Evolutionary conservation across 2,329 filamentous ascomycete genomes (phyloP), one percentile per base, ranked within the genome.

Genomic region (Mycosphaerella sp.): DNA sequence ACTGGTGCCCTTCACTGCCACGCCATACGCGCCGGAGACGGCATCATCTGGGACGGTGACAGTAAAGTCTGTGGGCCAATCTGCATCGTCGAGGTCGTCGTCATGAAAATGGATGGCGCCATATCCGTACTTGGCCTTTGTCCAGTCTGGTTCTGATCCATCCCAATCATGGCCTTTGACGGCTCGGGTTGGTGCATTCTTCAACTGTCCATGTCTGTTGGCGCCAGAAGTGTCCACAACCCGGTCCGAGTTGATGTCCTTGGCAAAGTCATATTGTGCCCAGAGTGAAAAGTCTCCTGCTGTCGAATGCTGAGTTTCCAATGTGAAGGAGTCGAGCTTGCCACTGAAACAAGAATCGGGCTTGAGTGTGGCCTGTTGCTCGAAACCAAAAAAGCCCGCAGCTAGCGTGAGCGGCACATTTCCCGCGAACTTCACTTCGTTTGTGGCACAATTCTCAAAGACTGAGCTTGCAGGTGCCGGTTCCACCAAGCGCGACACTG

Each of bases 91-190:
- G 12, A 48, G 12, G 11, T 48, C 46, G 11, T 48, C 46, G 31
- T 48, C 46, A 39, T 48, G 46, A 21, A 48, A 48, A 40, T 48
- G 46, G 21, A 48, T 48, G 2, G 46, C 46, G 6, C 46, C 46
- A 31, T 48, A 48, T 10, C 46, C 46, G 31, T 48, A 48, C 40
- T 48, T 39, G 4, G 46, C 46, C 40, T 41, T 48, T 17, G 46
- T 48, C 46, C 46, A 48, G 12, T 48, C 46, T 17, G 46, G 40
- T 23, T 48, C 46, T 4, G 34, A 40, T 11, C 46, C 46, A 9
- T 48, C 46, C 46, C 46, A 48, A 39, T 48, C 46, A 17, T 48
- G 46, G 34, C 46, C 46, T 41, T 48, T 48, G 34, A 48, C 46
- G 14, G 32, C 46, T 48, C 36, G 17, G 14, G 46, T 41, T 11